These are phyloP conservation scores for Arthrinium puccinioides DNA, from an alignment of 2,329 filamentous ascomycete species.

Conservation along the genomic window DNA sequence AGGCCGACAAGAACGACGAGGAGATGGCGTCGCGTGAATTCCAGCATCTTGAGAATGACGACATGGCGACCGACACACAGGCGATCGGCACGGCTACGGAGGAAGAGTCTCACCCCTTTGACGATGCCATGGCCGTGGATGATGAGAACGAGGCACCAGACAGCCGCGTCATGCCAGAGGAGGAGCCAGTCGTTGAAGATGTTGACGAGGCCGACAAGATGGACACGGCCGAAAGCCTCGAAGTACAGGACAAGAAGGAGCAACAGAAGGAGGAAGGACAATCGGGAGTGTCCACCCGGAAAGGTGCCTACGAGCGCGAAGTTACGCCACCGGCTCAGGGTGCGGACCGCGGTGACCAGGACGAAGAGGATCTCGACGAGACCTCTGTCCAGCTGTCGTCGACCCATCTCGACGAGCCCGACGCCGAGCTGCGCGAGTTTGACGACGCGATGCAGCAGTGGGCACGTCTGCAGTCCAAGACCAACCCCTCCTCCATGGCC, in stretches of 20 bases:
- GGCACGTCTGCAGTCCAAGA: conserved; percentile 76
- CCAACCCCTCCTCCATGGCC: conserved; percentile 78
- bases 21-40: conserved; percentile 70
- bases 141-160: conserved; percentile 50
- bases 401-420: conserved; percentile 58
- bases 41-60: conserved; percentile 83
- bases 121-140: conserved; percentile 84
- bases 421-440: conserved; percentile 38
- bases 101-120: conserved; percentile 77
- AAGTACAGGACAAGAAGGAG: conserved; percentile 31
- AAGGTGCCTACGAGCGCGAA: conserved; percentile 51
- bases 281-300: conserved; percentile 52
- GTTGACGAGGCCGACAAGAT: conserved; percentile 40
- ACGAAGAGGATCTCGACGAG: conserved; percentile 40
- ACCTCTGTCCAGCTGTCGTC: conserved; percentile 58
- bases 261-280: conserved; percentile 47
- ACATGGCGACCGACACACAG: conserved; percentile 77
- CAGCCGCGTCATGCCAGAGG: conserved; percentile 45
- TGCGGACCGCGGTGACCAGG: conserved; percentile 32
- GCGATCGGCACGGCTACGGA: conserved; percentile 83
- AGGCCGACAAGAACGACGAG: conserved; percentile 41
- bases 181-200: conserved; percentile 35
- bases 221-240: conserved; percentile 30
- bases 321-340: conserved; percentile 28
- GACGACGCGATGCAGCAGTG: conserved; percentile 65